Conservation (phyloP, 805 yeast species). For the Cyberlindnera lachancei region DNA sequence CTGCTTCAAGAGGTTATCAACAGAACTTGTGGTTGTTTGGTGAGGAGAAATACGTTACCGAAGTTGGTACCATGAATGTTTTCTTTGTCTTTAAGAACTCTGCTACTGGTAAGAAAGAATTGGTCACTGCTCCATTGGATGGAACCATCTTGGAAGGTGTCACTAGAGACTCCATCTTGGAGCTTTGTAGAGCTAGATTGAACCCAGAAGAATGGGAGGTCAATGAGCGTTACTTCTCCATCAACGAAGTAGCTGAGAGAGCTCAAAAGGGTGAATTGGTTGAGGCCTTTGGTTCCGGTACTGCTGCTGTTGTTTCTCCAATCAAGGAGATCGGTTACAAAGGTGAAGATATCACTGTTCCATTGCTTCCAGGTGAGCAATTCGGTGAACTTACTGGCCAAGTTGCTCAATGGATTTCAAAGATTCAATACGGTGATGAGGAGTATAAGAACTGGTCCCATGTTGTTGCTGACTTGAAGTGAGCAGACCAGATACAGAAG, state of each 20-base stretch:
- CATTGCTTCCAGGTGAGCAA: constrained; percentile 73
- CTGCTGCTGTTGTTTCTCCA: constrained; percentile 96
- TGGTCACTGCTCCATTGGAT: constrained; percentile 93
- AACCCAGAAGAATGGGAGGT: constrained; percentile 73
- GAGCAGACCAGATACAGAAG: constrained; percentile 1
- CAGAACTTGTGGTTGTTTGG: constrained; percentile 97
- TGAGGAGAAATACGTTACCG: constrained; percentile 79
- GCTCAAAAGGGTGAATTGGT: constrained; percentile 76
- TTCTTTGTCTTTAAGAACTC: constrained; percentile 77
- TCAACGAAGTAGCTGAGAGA: constrained; percentile 70
- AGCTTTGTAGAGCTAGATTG: constrained; percentile 69
- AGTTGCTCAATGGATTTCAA: constrained; percentile 79
- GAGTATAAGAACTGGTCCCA: constrained; percentile 50
- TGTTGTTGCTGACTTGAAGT: constrained; percentile 25
- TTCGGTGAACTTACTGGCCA: constrained; percentile 69
- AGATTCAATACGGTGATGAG: constrained; percentile 82
- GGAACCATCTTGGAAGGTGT: constrained; percentile 97
- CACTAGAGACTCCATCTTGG: constrained; percentile 82
- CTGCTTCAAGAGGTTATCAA: constrained; percentile 86
- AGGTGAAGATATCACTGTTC: constrained; percentile 67
- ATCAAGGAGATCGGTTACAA: constrained; percentile 80
- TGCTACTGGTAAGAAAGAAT: constrained; percentile 78
- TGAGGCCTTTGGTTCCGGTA: constrained; percentile 96
- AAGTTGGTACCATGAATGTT: constrained; percentile 96
- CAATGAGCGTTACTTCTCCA: constrained; percentile 77